Evolutionary conservation across 306 rosid genomes (phyloP).

Genomic region (Casuarina glauca): DNA sequence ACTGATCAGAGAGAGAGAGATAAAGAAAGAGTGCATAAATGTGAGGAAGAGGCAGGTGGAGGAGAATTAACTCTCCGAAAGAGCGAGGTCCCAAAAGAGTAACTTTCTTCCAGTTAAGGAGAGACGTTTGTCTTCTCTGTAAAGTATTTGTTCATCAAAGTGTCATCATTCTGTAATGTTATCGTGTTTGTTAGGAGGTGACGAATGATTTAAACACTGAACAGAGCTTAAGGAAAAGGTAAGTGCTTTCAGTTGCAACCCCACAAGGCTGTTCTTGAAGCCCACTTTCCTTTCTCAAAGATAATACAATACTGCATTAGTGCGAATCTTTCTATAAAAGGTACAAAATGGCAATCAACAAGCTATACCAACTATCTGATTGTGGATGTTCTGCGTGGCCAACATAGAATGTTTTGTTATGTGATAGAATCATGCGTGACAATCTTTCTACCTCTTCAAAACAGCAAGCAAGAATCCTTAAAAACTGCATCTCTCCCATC

Average conservation of each 20-base stretch:
- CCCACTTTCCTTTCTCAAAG: not conserved
- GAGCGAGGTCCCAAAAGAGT: conserved; percentile 24
- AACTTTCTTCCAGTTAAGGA: not conserved
- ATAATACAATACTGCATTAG: not conserved
- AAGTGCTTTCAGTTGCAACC: not conserved
- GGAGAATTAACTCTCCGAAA: not conserved
- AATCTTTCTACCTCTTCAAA: no score
- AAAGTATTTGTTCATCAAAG: conserved; percentile 1
- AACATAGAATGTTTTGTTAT: not conserved
- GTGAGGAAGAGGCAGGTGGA: conserved; percentile 21
- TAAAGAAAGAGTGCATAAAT: conserved; percentile 9
- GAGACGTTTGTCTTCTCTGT: conserved; percentile 17
- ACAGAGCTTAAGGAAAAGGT: conserved; percentile 13
- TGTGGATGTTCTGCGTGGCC: not conserved
- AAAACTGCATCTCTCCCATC: no score
- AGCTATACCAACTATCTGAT: not conserved
- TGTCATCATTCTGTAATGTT: conserved; percentile 4
- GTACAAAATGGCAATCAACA: not conserved
- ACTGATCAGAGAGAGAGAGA: not conserved
- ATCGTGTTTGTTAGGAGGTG: conserved; percentile 21
- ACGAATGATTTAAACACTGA: conserved; percentile 5
- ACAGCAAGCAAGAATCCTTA: no score
- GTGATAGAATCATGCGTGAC: not conserved
- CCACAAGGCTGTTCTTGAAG: not conserved
- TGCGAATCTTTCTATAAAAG: not conserved